Base-by-base conservation (phyloP, 441 rosid genomes). In the Pelargonium citronellum region DNA sequence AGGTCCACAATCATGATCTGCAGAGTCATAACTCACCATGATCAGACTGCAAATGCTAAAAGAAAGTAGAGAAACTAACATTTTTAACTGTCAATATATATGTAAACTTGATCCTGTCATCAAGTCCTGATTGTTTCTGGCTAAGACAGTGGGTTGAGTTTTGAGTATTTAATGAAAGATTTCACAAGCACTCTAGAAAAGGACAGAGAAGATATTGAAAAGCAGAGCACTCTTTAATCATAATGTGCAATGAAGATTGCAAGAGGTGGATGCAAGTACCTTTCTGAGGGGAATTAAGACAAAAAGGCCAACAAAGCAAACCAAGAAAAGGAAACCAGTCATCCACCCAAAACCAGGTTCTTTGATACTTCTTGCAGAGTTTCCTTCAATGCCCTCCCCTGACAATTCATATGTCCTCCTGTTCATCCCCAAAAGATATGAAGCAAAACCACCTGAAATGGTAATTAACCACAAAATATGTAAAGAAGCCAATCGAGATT, bases 321-420 rank as follows among this genome's bases (percentile, higher is more conserved):
- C 85, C 1, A 84, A 84, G 73, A 92, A 89, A 27, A 95, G 92
- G 55, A 95, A 92, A 60, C 86, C 81, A 39, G 84, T 89, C 96
- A 92, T 95, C 99, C 98, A 95, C 58, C 87, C 95, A 67, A 95
- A 66, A 53, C 86, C 91, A 24, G 98, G 99, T 69, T 95, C 97
- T 77, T 82, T 92, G n/a, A 77, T 81, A 70, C 90, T 85, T 9
- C 73, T 73, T 55, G 91, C 86, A 77, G 43, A 78, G 79, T 95
- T 95, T 17, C 96, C 95, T 10, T 71, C 81, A 0, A 89, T 78
- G 49, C 82, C 87, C 66, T 77, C 82, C 19, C 86, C 98, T 1
- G 89, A 84, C 24, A 75, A 83, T 81, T 81, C 87, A 69, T 87
- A 91, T 2, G 96, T 95, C 77, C 72, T 75, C 82, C 83, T 76